A percentile compares a stretch with the other conserved stretches of the same genome.
These are phyloP conservation scores for Henckelia pumila DNA, from an alignment of 257 asterid genomes.

Conservation along the genomic window DNA sequence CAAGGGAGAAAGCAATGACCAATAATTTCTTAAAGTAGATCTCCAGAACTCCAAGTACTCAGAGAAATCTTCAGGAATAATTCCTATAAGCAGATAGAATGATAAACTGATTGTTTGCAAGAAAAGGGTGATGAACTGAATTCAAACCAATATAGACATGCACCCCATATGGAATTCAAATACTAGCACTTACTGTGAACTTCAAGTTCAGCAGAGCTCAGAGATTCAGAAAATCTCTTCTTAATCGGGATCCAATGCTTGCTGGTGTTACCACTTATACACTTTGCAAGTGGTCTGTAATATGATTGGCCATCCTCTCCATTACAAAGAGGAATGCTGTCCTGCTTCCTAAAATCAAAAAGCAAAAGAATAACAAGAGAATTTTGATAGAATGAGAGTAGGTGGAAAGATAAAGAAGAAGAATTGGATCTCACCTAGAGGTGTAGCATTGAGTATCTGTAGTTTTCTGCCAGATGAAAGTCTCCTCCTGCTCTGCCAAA, in stretches of 20 bases:
- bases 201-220: constrained; percentile 53
- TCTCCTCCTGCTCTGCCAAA: constrained; percentile 79
- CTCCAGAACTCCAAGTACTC: constrained; percentile 76
- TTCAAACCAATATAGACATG: constrained; percentile 9
- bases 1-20: constrained; percentile 95
- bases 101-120: constrained; percentile 15
- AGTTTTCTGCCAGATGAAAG: constrained; percentile 87
- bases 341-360: constrained; percentile 41
- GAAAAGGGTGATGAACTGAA: constrained; percentile 5
- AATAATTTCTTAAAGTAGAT: constrained; percentile 71
- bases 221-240: constrained; percentile 51
- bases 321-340: constrained; percentile 59
- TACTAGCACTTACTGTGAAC: constrained; percentile 56
- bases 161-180: constrained; percentile 1
- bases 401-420: background rate
- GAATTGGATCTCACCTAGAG: constrained; percentile 57
- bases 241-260: constrained; percentile 79
- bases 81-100: constrained; percentile 47
- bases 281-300: constrained; percentile 66
- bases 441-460: constrained; percentile 60
- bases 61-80: constrained; percentile 64
- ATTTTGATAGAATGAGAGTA: constrained; percentile 6
- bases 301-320: constrained; percentile 74
- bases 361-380: constrained; percentile 18
- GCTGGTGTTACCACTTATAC: constrained; percentile 70